Conservation (phyloP, 176 grass and related monocot genomes). For the Musa beccarii region DNA sequence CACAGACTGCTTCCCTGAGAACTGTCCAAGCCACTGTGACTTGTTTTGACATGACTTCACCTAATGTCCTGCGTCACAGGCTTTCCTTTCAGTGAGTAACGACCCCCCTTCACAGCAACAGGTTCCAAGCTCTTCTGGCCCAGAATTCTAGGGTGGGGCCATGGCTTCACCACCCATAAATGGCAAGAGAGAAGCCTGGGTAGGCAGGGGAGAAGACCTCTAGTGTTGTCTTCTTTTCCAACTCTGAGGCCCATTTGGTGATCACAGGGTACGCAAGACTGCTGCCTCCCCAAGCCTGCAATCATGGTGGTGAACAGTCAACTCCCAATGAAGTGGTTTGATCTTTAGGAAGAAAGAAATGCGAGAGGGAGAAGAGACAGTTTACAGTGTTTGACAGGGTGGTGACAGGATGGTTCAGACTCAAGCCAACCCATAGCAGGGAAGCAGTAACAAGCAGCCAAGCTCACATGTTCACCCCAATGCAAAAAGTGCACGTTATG, state of each 20-base stretch:
- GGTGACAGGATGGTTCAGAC: conserved; percentile 7
- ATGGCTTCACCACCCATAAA: not conserved
- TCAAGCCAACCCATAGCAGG: not conserved
- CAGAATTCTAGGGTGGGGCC: conserved; percentile 11
- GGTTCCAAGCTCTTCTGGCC: not conserved
- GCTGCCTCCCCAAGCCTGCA: not conserved
- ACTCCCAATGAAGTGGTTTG: not conserved
- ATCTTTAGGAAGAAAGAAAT: not conserved
- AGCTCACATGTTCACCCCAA: not conserved
- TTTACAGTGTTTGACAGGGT: not conserved
- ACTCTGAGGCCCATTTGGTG: conserved; percentile 1
- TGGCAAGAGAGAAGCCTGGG: not conserved
- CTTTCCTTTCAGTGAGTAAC: not conserved
- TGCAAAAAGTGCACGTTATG: not conserved
- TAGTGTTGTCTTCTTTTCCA: conserved; percentile 1
- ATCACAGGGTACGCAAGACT: not conserved
- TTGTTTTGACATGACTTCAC: not conserved
- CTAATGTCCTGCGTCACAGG: not conserved
- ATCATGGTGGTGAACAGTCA: conserved; percentile 6
- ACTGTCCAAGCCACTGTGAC: not conserved
- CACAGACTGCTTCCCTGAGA: not conserved
- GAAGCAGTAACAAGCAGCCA: not conserved
- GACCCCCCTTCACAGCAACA: not conserved
- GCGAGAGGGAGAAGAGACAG: not conserved
- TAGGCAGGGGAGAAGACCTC: not conserved